Base-by-base conservation (phyloP, 2,329 filamentous ascomycete species). In the Purpureocillium lavendulum region DNA sequence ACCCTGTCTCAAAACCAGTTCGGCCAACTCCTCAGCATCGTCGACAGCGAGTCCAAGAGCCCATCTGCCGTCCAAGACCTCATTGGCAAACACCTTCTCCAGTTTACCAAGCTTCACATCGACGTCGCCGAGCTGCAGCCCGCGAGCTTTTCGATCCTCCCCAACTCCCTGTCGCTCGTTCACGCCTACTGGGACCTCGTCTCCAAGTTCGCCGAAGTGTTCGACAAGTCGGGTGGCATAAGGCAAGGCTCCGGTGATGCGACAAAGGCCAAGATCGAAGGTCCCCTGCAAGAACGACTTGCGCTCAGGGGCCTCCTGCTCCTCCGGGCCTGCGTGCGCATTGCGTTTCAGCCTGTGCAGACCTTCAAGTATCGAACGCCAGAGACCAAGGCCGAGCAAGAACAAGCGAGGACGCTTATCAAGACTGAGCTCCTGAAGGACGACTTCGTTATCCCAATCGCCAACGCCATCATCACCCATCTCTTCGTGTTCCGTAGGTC, bases 71-170 rank as follows among this genome's bases (percentile, higher is more conserved):
- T 79, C 17, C 74, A 76, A 42, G 74, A 73, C 29, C 56, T 83
- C 17, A 66, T 94, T n/a, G 84, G 85, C 48, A 94, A 88, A 56
- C 89, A 96, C 55, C 69, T 95, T 2, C 65, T 96, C 32, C 89
- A 97, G 55, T 82, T 97, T 36, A 82, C 89, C 4, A 98, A 97
- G 61, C 68, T 98, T 3, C 92, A 97, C 57, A 72, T 94, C 30
- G 82, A 87, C 40, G 90, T 97, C 82, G 80, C 87, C 1, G 77
- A 78, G 36, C 66, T 71, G 5, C 88, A 95, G 57, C 80, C 89
- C 1, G 81, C 84, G 4, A 85, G 87, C 40, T 97, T 96, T 59
- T 80, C 82, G 1, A 70, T 87, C 11, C 72, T 98, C 7, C 87
- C 88, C 2, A 82, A 86, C 52, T 88, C 87, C 2, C 66, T 94